phyloP scores from a whole-genome alignment of 345 rosid genomes.

The Trapa incisa region DNA sequence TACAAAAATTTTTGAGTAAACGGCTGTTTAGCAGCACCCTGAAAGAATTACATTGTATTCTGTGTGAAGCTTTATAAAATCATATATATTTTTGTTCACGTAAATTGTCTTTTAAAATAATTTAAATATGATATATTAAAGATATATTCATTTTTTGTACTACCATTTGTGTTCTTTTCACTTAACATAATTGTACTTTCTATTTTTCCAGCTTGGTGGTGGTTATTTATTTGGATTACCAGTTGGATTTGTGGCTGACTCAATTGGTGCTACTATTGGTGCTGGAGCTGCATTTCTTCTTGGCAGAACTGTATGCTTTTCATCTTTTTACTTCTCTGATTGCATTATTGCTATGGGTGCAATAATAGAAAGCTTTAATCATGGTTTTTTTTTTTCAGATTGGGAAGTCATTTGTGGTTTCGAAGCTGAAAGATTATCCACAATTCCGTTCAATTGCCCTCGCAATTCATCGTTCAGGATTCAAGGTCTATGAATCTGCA shows the following conservation, averaged over 20 bases:
- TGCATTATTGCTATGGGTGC: not conserved
- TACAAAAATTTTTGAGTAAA: not conserved
- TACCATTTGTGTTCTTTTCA: not conserved
- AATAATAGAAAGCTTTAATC: not conserved
- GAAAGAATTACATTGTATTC: not conserved
- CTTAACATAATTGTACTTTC: slow-evolving; percentile 4
- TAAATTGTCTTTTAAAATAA: not conserved
- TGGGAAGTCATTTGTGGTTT: slow-evolving; percentile 43
- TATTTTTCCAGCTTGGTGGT: slow-evolving; percentile 76
- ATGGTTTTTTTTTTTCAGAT: slow-evolving; percentile 5
- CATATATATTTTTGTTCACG: not conserved
- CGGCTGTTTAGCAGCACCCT: not conserved
- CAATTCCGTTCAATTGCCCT: slow-evolving; percentile 80
- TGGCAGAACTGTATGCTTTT: slow-evolving; percentile 60
- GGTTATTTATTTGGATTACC: slow-evolving; percentile 96
- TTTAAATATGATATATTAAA: not conserved
- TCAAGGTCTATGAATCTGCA: slow-evolving; percentile 48
- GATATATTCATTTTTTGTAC: not conserved
- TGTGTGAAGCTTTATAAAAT: not conserved
- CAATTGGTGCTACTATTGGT: slow-evolving; percentile 85
- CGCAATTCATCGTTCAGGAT: slow-evolving; percentile 80
- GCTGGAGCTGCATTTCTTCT: slow-evolving; percentile 93
- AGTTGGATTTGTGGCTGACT: slow-evolving; percentile 87
- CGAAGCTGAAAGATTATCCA: slow-evolving; percentile 92
- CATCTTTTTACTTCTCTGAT: not conserved